Conservation (phyloP, 192 early-diverging fungal genomes). For the Chytriomyces confervae region DNA sequence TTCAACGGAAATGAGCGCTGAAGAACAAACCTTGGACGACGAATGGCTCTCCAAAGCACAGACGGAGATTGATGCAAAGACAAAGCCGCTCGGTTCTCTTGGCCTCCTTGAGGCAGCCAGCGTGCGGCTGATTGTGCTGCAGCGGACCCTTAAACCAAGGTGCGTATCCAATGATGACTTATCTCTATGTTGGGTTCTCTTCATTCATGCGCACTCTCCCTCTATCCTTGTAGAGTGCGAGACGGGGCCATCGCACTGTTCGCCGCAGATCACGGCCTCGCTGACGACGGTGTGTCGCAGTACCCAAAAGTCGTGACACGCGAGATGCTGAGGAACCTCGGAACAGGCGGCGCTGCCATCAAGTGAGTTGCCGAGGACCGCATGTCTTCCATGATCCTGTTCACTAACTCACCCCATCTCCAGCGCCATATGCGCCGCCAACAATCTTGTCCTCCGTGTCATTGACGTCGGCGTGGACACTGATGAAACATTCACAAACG, state of each 20-base stretch:
- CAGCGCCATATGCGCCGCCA: constrained; percentile 13
- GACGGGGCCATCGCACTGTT: constrained; percentile 27
- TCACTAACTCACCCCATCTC: background rate
- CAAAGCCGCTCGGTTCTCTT: constrained; percentile 39
- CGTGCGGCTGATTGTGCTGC: constrained; percentile 27
- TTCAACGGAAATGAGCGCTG: too few species aligned
- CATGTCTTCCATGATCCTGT: background rate
- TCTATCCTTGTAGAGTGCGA: constrained; percentile 20
- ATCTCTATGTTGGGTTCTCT: background rate
- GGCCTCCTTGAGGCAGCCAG: constrained; percentile 28
- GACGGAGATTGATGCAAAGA: constrained; percentile 33
- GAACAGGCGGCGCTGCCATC: constrained; percentile 37
- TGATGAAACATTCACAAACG: constrained; percentile 12
- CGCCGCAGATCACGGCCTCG: constrained; percentile 42
- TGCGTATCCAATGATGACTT: constrained; percentile 3
- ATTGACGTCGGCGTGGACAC: constrained; percentile 40
- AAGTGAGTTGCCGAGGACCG: constrained; percentile 23
- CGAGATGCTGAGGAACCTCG: constrained; percentile 39
- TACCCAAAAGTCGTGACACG: constrained; percentile 40
- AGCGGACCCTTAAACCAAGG: constrained; percentile 23
- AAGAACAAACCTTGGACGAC: background rate
- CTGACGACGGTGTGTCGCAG: constrained; percentile 34
- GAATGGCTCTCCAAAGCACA: constrained; percentile 17
- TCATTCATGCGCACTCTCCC: background rate
- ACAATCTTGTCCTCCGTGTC: constrained; percentile 4